Evolutionary conservation across 805 yeast genomes (phyloP).

Genomic region (Saccharomycopsis sp.): DNA sequence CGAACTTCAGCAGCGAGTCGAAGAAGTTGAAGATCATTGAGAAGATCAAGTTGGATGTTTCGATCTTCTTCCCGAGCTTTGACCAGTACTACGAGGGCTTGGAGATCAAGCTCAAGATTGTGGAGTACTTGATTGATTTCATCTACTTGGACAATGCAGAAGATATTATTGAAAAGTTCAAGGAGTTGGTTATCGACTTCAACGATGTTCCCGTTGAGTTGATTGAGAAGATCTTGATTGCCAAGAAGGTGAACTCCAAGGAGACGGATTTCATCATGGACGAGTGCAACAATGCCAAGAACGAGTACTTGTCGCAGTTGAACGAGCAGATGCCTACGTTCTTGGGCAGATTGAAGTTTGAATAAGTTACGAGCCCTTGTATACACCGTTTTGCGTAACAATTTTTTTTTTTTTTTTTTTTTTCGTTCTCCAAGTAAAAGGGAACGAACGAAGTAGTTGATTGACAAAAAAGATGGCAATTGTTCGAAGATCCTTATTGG

Average conservation of each 20-base stretch:
- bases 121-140: constrained; percentile 55
- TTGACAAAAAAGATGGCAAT: constrained; percentile 8
- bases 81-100: constrained; percentile 34
- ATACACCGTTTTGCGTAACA: background rate
- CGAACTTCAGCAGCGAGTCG: constrained; percentile 31
- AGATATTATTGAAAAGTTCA: constrained; percentile 49
- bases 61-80: constrained; percentile 45
- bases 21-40: constrained; percentile 36
- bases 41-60: constrained; percentile 53
- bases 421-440: background rate
- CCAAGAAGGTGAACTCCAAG: constrained; percentile 24
- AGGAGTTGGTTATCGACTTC: constrained; percentile 51
- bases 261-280: constrained; percentile 16
- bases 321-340: constrained; percentile 19
- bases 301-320: constrained; percentile 18
- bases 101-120: constrained; percentile 43
- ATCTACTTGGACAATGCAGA: constrained; percentile 37
- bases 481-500: constrained; percentile 11
- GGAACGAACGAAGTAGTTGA: background rate
- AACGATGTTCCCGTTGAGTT: constrained; percentile 72
- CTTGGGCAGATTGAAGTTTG: constrained; percentile 14
- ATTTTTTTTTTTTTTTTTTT: background rate
- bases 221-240: constrained; percentile 51
- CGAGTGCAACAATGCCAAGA: constrained; percentile 19
- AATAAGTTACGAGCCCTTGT: background rate